Base-by-base conservation (phyloP, 78 protist genomes). In the Speleostelium caveatum region DNA sequence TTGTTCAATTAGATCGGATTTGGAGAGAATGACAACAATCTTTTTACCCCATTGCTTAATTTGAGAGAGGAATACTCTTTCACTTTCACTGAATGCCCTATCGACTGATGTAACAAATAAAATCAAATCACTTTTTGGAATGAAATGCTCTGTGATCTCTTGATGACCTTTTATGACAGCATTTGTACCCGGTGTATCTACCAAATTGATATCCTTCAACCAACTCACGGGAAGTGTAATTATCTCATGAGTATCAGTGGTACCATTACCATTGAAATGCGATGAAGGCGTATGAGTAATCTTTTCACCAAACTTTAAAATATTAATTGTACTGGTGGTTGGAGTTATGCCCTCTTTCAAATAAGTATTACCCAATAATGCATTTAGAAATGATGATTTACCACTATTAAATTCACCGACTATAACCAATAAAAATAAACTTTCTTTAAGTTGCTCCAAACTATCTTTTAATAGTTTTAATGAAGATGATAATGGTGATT, bases 361-460 rank as follows among this genome's bases (percentile, higher is more conserved):
- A 38, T 56, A 94, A 8, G 41, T 21, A 24, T 85, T 51, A 17
- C 96, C 96, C 1, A 94, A 45, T 65, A 94, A 36, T 59, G 96
- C 93, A 56, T 94, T 94, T 17, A 94, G 53, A 72, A 94, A 94
- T 45, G 96, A 79, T 22, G 80, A 60, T 68, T 94, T 94, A 6
- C 96, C 96, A 71, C 94, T 83, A 53, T 94, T 94, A 41, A 94
- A 94, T 33, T 94, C 96, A 17, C 96, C 96, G 19, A 94, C 94
- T 0, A 94, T 86, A 0, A 88, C 94, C 75, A 94, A 80, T 41
- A 94, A 51, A 66, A 94, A 94, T n/a, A 85, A 55, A 21, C 60
- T 45, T 38, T 94, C 96, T 28, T 92, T 71, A 33, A 92, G 33
- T 53, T 80, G 92, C 28, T 77, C 89, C 1, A 73, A 38, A 3